These are phyloP conservation scores for Clarireedia hainanense DNA, from an alignment of 2,329 filamentous ascomycete species.

Conservation along the genomic window DNA sequence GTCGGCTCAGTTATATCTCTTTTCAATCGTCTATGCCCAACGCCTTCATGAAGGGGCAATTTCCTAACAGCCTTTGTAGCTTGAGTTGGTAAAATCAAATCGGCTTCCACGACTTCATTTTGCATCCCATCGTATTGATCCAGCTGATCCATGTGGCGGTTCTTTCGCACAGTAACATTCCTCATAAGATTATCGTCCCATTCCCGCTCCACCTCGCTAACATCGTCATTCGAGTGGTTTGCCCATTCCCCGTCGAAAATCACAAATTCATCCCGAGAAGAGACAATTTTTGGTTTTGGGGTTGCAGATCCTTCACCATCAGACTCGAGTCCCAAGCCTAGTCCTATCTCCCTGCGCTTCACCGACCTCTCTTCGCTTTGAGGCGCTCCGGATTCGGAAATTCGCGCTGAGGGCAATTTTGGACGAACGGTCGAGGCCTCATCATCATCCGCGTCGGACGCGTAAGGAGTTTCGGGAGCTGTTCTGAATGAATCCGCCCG, in stretches of 20 bases:
- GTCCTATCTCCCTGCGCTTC: conserved; percentile 25
- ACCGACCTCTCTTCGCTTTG: conserved; percentile 9
- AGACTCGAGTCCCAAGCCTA: conserved; percentile 33
- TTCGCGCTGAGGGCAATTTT: conserved; percentile 17
- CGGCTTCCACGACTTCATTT: conserved; percentile 40
- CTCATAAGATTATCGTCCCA: conserved; percentile 47
- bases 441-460: conserved; percentile 53
- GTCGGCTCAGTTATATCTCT: conserved; percentile 10
- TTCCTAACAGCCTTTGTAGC: conserved; percentile 36
- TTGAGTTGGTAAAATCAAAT: conserved; percentile 42
- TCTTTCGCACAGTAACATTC: conserved; percentile 46
- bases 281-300: conserved; percentile 23
- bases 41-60: conserved; percentile 24
- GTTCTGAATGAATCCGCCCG: conserved; percentile 63
- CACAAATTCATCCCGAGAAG: conserved; percentile 42
- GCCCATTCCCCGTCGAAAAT: conserved; percentile 54
- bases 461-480: conserved; percentile 55
- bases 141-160: conserved; percentile 14
- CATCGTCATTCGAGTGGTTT: conserved; percentile 25
- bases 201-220: conserved; percentile 43
- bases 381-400: conserved; percentile 17
- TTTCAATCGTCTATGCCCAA: conserved; percentile 20
- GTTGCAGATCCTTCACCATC: conserved; percentile 30
- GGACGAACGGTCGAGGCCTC: conserved; percentile 36
- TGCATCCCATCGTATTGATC: conserved; percentile 25